A percentile compares a stretch with the other conserved stretches of the same genome.
These are phyloP conservation scores for Fraxinus excelsior DNA, from an alignment of 257 asterid genomes.

Conservation along the genomic window DNA sequence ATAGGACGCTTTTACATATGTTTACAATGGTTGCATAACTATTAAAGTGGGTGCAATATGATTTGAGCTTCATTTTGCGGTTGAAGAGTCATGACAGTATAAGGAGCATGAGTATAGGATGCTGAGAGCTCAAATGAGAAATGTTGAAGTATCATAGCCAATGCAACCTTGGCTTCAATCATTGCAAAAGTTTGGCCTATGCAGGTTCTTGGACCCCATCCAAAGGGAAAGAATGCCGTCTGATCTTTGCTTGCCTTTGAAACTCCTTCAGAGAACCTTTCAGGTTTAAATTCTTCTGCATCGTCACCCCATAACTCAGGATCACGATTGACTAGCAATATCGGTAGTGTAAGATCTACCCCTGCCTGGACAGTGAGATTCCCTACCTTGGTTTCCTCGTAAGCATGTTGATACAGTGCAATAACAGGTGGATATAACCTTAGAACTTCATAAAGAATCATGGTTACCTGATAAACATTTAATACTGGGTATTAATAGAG, in stretches of 20 bases:
- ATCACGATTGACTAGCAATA: constrained; percentile 46
- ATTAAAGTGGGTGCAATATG: constrained; percentile 25
- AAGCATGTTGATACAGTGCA: constrained; percentile 38
- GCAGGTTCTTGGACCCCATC: constrained; percentile 59
- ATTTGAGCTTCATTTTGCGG: constrained; percentile 65
- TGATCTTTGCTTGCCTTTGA: constrained; percentile 49
- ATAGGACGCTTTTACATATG: neutral
- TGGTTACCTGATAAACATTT: constrained; percentile 37
- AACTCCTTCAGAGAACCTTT: constrained; percentile 49
- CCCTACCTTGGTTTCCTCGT: constrained; percentile 43
- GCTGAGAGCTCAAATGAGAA: constrained; percentile 50
- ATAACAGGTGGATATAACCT: constrained; percentile 58
- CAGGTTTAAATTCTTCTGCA: constrained; percentile 53
- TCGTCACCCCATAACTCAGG: constrained; percentile 61
- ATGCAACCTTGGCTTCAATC: constrained; percentile 53
- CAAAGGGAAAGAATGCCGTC: constrained; percentile 56
- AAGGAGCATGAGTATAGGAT: constrained; percentile 59
- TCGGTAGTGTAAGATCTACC: constrained; percentile 42
- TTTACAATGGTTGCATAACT: neutral
- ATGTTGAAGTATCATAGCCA: constrained; percentile 46
- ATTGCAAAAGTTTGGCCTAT: constrained; percentile 53
- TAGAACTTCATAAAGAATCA: constrained; percentile 54
- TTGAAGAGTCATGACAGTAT: constrained; percentile 50
- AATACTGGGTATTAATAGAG: neutral
- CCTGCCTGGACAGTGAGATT: constrained; percentile 43